Base-by-base conservation (phyloP, 2,329 filamentous ascomycete genomes). In the Apiospora saccharicola region DNA sequence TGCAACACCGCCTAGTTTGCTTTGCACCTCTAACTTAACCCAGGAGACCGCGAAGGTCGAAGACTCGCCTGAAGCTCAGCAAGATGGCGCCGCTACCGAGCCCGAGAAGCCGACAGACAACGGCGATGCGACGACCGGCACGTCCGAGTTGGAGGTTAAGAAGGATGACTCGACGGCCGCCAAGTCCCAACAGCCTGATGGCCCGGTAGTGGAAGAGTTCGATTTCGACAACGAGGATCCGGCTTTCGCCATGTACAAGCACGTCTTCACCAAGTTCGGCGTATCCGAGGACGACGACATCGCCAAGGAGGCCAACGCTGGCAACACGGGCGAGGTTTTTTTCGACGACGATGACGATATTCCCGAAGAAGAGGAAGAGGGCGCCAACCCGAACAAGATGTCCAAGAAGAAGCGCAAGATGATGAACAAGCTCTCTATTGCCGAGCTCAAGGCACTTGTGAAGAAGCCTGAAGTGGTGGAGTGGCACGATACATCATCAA, bases 321-420 rank as follows among this genome's bases (percentile, higher is more conserved):
- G 88, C 64, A 94, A 95, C 73, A 96, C 97, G 83, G 94, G 95
- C 68, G 92, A 96, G 80, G 89, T 98, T 1, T 94, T 93, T 80
- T 95, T 91, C 78, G 90, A 93, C 75, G 93, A 97, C 74, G 93
- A 97, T 75, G 91, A 96, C 78, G 93, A 95, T 72, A 95, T 97
- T 74, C 94, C 94, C 8, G 93, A 94, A 75, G 94, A 96, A 80
- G 93, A 94, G 64, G 94, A 97, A 44, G 90, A 93, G 76, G 88
- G 88, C 73, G 85, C 85, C 13, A 85, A 85, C 3, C 88, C 89
- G 77, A 87, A 90, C 12, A 96, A 93, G 77, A 82, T 98, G 37
- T 98, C 95, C 43, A 98, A 98, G 84, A 98, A 98, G 87, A 96
- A 97, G 83, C 90, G 93, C 76, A 99, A 98, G 85, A 91, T 93